Conservation (phyloP, 129 eudicot genomes). For the Helianthus tuberosus region DNA sequence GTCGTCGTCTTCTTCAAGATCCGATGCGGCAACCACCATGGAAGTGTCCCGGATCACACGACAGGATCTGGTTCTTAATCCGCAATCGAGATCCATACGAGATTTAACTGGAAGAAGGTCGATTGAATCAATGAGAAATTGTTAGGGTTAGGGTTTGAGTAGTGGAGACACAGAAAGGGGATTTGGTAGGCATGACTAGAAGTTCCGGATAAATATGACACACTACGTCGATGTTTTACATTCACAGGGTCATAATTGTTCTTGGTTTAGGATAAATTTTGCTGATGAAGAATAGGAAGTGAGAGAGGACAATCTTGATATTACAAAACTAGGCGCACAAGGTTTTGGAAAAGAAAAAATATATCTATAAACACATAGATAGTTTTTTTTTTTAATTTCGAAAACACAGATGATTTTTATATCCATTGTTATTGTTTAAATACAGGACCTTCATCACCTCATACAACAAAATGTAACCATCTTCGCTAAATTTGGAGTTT, state of each 20-base stretch:
- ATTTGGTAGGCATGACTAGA: conserved; percentile 52
- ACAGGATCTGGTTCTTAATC: conserved; percentile 59
- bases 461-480: no score
- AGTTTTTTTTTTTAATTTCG: no score
- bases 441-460: no score
- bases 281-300: no score
- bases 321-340: no score
- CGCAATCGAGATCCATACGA: conserved; percentile 43
- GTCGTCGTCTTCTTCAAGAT: neutral
- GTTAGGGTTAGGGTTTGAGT: conserved; percentile 15
- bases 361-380: no score
- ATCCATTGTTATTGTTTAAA: no score
- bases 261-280: no score
- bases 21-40: conserved; percentile 31
- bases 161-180: conserved; percentile 31
- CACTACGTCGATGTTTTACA: conserved; percentile 55
- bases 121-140: neutral
- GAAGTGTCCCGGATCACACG: conserved; percentile 67
- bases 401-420: no score
- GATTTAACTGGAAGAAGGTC: neutral
- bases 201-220: conserved; percentile 73
- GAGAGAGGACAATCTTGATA: no score
- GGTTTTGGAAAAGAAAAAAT: no score
- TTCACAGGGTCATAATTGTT: conserved; percentile 40
- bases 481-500: no score